Evolutionary conservation across 1,284 basidiomycete species (phyloP), one percentile per base, ranked within the genome.

Genomic region (Porogramme epimiltina): DNA sequence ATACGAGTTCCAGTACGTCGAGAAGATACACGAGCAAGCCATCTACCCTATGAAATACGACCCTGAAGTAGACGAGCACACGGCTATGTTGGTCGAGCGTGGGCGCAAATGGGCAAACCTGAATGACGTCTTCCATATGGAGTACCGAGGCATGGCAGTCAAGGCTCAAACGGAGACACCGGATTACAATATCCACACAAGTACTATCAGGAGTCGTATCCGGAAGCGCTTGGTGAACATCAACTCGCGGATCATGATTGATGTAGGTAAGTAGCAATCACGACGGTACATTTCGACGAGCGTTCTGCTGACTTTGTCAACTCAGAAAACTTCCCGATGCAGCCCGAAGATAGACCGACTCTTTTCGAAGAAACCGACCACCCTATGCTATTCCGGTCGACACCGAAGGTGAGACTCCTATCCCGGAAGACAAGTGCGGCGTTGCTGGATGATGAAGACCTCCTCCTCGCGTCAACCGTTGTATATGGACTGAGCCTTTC

Each of bases 401-500:
- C n/a, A n/a, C n/a, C n/a, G n/a, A n/a, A n/a, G n/a, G n/a, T n/a
- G 28, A 13, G 28, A 31, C 28, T 6, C 28, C 63, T 78, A 36
- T n/a, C n/a, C n/a, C n/a, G n/a, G 79, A 82, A 55, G 65, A 77
- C 0, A 77, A 77, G 56, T 22, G 39, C 22, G 15, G 3, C 20
- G 13, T 23, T 41, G 22, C 56, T 81, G 37, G 67, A 69, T 0
- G 76, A 80, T 0, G 75, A 81, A 24, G 76, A 81, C 31, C 64
- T 82, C 16, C 66, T 83, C 20, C 63, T 85, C 13, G 69, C 79
- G 1, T 73, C 82, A 2, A 76, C 81, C 0, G 66, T 79, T 38
- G 73, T 84, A 0, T 81, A 78, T 52, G 82, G 81, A 0, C 85
- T 84, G 64, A 81, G 78, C 62, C 67, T 84, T 37, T 56, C 69